phyloP scores from a whole-genome alignment of 495 filamentous ascomycete species.

The Astrothelium subdiscretum region DNA sequence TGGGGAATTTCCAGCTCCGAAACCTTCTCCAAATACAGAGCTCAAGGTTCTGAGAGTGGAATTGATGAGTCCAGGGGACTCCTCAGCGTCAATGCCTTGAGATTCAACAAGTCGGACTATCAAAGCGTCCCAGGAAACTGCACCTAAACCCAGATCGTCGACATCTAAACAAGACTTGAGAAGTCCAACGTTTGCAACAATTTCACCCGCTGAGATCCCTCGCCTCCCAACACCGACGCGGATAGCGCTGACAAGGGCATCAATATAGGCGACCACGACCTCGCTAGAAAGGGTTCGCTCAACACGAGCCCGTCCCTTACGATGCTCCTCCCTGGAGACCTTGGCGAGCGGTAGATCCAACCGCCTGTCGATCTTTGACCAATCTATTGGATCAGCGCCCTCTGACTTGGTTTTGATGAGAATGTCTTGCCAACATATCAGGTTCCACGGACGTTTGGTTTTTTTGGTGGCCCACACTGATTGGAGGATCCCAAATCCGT shows the following conservation, averaged over 20 bases:
- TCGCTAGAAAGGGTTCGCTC: slow-evolving; percentile 46
- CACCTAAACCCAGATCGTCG: slow-evolving; percentile 21
- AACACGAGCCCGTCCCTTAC: slow-evolving; percentile 5
- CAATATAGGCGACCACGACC: slow-evolving; percentile 42
- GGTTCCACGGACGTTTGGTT: slow-evolving; percentile 21
- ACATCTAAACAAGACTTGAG: slow-evolving; percentile 28
- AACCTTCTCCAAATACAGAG: slow-evolving; percentile 26
- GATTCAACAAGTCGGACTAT: slow-evolving; percentile 43
- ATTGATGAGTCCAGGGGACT: slow-evolving; percentile 33
- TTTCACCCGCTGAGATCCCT: slow-evolving; percentile 9
- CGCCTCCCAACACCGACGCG: slow-evolving; percentile 23
- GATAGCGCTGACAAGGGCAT: slow-evolving; percentile 36
- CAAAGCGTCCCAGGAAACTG: slow-evolving; percentile 35
- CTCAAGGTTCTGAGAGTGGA: slow-evolving; percentile 23
- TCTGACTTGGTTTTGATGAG: background rate
- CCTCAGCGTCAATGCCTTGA: slow-evolving; percentile 28
- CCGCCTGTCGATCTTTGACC: slow-evolving; percentile 3
- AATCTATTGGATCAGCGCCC: slow-evolving; percentile 10
- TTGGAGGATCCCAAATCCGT: slow-evolving; percentile 40
- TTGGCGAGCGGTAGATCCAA: slow-evolving; percentile 6
- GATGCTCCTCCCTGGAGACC: background rate
- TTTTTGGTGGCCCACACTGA: slow-evolving; percentile 22
- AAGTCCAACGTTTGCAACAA: slow-evolving; percentile 18
- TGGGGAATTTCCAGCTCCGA: slow-evolving; percentile 12
- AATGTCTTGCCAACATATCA: slow-evolving; percentile 30